Percentiles rank a stretch among this genome's conserved stretches.
Evolutionary conservation across 2,329 filamentous ascomycete species (phyloP).

Genomic region (Exophiala sp.): DNA sequence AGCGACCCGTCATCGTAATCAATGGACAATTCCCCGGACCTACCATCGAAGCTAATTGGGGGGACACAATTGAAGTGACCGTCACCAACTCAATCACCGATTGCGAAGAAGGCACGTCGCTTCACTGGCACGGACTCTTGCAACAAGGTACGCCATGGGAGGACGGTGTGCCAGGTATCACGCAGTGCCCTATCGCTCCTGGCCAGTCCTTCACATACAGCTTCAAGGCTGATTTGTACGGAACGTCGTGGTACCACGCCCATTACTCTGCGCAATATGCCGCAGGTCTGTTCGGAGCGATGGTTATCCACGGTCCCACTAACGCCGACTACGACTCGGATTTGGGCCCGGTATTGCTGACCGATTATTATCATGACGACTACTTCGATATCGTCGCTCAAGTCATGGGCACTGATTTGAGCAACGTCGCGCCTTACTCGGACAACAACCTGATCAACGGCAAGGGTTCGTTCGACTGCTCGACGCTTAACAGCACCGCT

Average conservation of each 20-base stretch:
- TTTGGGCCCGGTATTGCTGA: constrained; percentile 25
- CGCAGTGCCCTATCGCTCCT: constrained; percentile 42
- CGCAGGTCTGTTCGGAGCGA: constrained; percentile 31
- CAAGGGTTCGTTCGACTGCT: constrained; percentile 27
- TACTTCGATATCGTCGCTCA: constrained; percentile 20
- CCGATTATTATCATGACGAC: constrained; percentile 27
- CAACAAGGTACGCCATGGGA: constrained; percentile 34
- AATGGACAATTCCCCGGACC: constrained; percentile 56
- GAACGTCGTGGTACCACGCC: constrained; percentile 38
- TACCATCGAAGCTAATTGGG: constrained; percentile 34
- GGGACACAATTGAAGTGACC: constrained; percentile 31
- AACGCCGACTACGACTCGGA: constrained; percentile 25
- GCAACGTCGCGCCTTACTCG: constrained; percentile 15
- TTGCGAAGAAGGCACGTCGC: constrained; percentile 34
- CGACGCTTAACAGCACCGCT: constrained; percentile 10
- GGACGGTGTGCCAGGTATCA: constrained; percentile 42
- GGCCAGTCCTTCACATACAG: constrained; percentile 39
- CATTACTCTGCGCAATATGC: constrained; percentile 34
- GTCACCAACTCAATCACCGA: constrained; percentile 36
- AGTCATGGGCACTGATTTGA: constrained; percentile 19
- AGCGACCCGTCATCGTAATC: constrained; percentile 30
- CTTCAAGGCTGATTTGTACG: constrained; percentile 35
- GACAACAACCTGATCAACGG: constrained; percentile 29
- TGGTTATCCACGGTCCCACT: constrained; percentile 29
- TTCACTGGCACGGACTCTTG: constrained; percentile 44